A percentile compares a stretch with the other conserved stretches of the same genome.
Conservation (phyloP, 371 early-diverging fungal genomes). For the Basidiobolus meristosporus region DNA sequence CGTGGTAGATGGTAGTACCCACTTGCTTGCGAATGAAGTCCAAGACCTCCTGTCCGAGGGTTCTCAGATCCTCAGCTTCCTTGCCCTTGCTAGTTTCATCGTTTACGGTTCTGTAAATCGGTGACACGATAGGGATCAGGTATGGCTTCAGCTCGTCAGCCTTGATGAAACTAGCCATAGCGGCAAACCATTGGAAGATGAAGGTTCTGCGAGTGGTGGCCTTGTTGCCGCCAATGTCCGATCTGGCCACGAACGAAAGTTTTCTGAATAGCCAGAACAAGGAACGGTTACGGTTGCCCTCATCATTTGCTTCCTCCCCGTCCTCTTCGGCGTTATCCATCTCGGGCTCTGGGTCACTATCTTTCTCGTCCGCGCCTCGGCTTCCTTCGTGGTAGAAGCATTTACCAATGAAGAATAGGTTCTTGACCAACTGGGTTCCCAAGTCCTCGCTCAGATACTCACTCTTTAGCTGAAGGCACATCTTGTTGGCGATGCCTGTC, state of each 20-base stretch:
- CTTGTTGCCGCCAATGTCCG: conserved; percentile 25
- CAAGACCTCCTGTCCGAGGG: too few species aligned
- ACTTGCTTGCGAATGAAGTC: conserved; percentile 55
- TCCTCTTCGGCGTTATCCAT: conserved; percentile 10
- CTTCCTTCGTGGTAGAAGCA: too few species aligned
- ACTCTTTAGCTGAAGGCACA: conserved; percentile 57
- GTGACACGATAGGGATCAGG: conserved; percentile 46
- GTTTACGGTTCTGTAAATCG: conserved; percentile 62
- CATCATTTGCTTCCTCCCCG: conserved; percentile 6
- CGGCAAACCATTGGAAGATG: conserved; percentile 84
- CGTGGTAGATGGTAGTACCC: conserved; percentile 54
- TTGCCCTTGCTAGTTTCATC: conserved; percentile 43
- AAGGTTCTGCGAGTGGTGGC: too few species aligned
- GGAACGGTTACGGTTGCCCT: conserved; percentile 8
- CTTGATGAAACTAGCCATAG: conserved; percentile 42
- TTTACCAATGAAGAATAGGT: conserved; percentile 76
- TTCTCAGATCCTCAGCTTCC: neutral
- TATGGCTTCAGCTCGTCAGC: conserved; percentile 33
- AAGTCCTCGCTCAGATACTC: conserved; percentile 47
- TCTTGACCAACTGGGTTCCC: conserved; percentile 80
- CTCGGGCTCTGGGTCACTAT: conserved; percentile 10
- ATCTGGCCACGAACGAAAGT: conserved; percentile 42
- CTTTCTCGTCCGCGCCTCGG: conserved; percentile 13
- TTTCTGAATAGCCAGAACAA: conserved; percentile 39
- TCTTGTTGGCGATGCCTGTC: conserved; percentile 24